Base-by-base conservation (phyloP, 805 yeast species). In the Suhomyces sp. region DNA sequence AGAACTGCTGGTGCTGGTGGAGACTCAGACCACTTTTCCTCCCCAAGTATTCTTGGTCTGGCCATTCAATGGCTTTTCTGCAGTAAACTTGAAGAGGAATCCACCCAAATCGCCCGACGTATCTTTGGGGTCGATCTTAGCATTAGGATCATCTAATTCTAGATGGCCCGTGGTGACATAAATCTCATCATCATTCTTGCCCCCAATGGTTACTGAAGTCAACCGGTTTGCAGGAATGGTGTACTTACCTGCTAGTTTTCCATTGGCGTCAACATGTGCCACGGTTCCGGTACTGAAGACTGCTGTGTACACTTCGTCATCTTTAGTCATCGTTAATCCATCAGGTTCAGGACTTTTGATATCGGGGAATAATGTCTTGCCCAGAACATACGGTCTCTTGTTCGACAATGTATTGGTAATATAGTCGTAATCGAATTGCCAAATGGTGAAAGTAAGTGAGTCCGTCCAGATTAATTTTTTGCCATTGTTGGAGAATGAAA, bases 121-220 rank as follows among this genome's bases (percentile, higher is more conserved):
- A 41, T 53, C 57, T 1, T 25, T 25, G 2, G 62, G 41, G 33
- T 54, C 56, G 19, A 56, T 47, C 2, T 19, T 28, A 5, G 50
- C 54, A 16, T 47, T 47, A 5, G 60, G 58, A 32, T 77, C 76
- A 13, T 58, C 65, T 34, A 70, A 61, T 31, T 74, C 54, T 38
- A 64, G 51, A 44, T 77, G 76, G 2, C 83, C 95, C 13, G 81
- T 72, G 3, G 95, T 83, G 23, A 87, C 76, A 48, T 74, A 81
- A 36, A 88, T 44, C 33, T 78, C 81, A 50, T 77, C 74, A 36
- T 65, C 51, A 13, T 76, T 58, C 17, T 54, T 52, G 2, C 58
- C 59, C 5, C 88, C 95, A 39, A 83, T 70, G 2, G 81, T 72
- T 25, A 81, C 80, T 44, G 95, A 84, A 4, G 86, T 73, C 33